Evolutionary conservation across 805 yeast genomes (phyloP).

Genomic region (Lachancea quebecensis): DNA sequence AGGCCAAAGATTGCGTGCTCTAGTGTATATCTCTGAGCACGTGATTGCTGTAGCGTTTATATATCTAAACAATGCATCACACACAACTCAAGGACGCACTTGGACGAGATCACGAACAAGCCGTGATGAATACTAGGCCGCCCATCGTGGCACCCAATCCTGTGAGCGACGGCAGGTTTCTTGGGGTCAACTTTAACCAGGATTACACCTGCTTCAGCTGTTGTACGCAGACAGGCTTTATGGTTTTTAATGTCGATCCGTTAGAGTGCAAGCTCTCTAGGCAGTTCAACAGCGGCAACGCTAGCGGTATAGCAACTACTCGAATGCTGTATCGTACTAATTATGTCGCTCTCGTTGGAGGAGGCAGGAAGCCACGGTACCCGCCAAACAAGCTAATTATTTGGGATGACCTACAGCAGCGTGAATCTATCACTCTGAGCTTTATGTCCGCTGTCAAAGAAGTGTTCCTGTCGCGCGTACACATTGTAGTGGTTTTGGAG

Average conservation of each 20-base stretch:
- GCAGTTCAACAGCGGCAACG: slow-evolving; percentile 28
- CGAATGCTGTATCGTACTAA: slow-evolving; percentile 87
- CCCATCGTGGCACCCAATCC: slow-evolving; percentile 5
- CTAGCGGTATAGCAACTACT: slow-evolving; percentile 69
- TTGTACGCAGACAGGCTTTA: slow-evolving; percentile 73
- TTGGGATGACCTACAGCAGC: slow-evolving; percentile 86
- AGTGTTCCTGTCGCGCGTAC: slow-evolving; percentile 65
- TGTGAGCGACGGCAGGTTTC: slow-evolving; percentile 1
- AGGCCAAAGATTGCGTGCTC: no score
- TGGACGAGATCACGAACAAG: no score
- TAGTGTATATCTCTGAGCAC: no score
- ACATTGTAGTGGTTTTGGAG: slow-evolving; percentile 66
- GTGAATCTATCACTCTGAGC: slow-evolving; percentile 64
- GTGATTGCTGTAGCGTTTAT: no score
- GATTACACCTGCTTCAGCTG: slow-evolving; percentile 86
- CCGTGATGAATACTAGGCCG: slow-evolving; percentile 5
- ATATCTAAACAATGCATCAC: no score
- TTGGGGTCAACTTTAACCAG: slow-evolving; percentile 54
- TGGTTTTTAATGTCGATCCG: slow-evolving; percentile 84
- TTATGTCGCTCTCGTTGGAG: slow-evolving; percentile 84
- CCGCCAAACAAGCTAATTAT: slow-evolving; percentile 75
- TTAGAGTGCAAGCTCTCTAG: slow-evolving; percentile 33
- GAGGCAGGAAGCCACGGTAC: slow-evolving; percentile 73
- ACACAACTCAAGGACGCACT: no score
- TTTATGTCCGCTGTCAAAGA: slow-evolving; percentile 70